Evolutionary conservation across 2,329 filamentous ascomycete genomes (phyloP).

Genomic region (Lachnellula occidentalis): DNA sequence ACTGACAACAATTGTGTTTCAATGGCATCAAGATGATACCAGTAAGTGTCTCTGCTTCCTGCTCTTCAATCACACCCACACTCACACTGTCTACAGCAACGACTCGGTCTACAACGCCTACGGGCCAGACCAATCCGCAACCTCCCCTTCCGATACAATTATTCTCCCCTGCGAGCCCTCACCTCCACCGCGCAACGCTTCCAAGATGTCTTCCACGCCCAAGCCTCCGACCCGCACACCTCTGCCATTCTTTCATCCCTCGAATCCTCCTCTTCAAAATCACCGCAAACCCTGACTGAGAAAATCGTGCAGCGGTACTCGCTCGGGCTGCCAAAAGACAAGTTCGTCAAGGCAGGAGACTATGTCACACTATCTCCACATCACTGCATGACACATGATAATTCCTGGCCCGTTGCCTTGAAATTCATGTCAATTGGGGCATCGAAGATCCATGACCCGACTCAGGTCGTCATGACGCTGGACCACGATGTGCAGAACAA

Average conservation of each 20-base stretch:
- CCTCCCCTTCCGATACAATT: conserved; percentile 20
- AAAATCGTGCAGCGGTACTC: conserved; percentile 86
- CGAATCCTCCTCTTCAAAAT: conserved; percentile 31
- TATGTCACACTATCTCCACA: conserved; percentile 73
- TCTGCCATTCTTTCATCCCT: conserved; percentile 50
- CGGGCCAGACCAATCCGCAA: conserved; percentile 24
- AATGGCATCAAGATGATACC: conserved; percentile 26
- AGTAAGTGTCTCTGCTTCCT: conserved; percentile 11
- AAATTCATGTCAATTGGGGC: conserved; percentile 85
- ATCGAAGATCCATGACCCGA: conserved; percentile 61
- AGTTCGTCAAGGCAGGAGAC: conserved; percentile 73
- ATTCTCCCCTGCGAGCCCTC: conserved; percentile 21
- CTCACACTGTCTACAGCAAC: conserved; percentile 11
- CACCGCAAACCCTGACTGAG: conserved; percentile 76
- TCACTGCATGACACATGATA: conserved; percentile 82
- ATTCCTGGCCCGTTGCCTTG: conserved; percentile 65
- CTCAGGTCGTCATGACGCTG: conserved; percentile 75
- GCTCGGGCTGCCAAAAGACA: conserved; percentile 68
- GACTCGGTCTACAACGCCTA: conserved; percentile 27
- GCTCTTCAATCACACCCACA: background rate
- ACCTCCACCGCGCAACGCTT: conserved; percentile 29
- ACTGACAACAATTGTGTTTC: conserved; percentile 7
- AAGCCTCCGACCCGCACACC: conserved; percentile 48
- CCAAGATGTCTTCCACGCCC: conserved; percentile 57
- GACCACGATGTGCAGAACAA: conserved; percentile 90